Evolutionary conservation across 2,329 filamentous ascomycete genomes (phyloP), one percentile per base, ranked within the genome.

Genomic region (Ascochyta koolunga): DNA sequence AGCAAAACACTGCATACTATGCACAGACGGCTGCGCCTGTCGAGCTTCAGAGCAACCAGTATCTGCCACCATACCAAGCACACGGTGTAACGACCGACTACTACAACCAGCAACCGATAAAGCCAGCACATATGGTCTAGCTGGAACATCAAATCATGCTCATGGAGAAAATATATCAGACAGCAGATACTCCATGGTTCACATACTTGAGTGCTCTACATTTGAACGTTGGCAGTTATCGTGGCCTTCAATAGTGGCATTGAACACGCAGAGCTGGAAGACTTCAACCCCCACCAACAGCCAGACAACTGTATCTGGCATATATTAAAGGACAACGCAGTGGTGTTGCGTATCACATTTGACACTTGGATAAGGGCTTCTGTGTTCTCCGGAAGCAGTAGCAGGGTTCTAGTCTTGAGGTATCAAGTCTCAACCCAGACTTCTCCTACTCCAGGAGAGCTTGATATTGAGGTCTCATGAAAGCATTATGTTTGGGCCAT

Each of bases 121-220:
- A 71, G 54, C 65, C 68, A 19, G 67, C 64, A 5, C 61, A 67
- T 19, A 67, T 70, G 29, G 68, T 66, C 2, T 72, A 56, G 56
- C 32, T 11, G 19, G 2, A 13, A 29, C 2, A 21, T 4, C 2
- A 19, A 27, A 22, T 13, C 11, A 6, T 40, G n/a, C 32, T 16
- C 3, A 9, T 11, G 11, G 3, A 25, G 13, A 15, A 21, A 25
- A 45, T 35, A 2, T 10, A 43, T 15, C 36, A 38, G 24, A 38
- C 36, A 15, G 9, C 16, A 36, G 4, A 21, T 37, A 9, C 3
- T 11, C 16, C 22, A 11, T 15, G 35, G 35, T 22, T 13, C 10
- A 37, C 16, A 13, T 5, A 10, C 16, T 21, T 11, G 35, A 21
- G 18, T 21, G 8, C 35, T 15, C 16, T 10, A 33, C 8, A 9